phyloP scores from a whole-genome alignment of 148 eudicot species.

The Chenopodium quinoa region DNA sequence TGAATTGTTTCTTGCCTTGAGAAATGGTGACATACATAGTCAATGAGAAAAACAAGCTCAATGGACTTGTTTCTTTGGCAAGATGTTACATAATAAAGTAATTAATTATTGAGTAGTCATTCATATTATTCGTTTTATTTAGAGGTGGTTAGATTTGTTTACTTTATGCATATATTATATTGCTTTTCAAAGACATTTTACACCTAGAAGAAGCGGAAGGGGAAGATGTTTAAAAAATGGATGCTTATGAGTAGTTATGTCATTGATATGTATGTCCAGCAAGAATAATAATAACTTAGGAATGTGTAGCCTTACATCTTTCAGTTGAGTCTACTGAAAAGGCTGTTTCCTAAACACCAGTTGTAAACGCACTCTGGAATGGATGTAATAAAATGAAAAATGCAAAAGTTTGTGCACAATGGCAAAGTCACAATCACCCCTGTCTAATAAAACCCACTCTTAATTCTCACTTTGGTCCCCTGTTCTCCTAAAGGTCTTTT shows the following conservation, averaged over 20 bases:
- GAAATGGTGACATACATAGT: neutral
- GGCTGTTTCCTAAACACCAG: neutral
- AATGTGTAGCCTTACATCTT: neutral
- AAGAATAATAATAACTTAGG: neutral
- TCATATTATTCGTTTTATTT: neutral
- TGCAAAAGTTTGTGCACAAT: neutral
- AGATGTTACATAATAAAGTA: neutral
- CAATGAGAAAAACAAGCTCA: neutral
- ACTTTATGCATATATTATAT: neutral
- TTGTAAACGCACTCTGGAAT: neutral
- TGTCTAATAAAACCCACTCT: neutral
- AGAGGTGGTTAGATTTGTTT: neutral
- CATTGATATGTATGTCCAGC: neutral
- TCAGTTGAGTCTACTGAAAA: neutral
- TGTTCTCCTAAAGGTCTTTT: neutral
- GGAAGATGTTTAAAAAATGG: neutral
- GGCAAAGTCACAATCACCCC: neutral
- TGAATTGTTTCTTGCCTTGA: neutral
- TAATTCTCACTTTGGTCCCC: neutral
- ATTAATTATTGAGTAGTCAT: neutral
- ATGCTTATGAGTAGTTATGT: neutral
- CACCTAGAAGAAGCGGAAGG: neutral
- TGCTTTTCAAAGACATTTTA: neutral
- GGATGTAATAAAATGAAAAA: neutral
- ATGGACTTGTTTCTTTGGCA: neutral